phyloP scores from a whole-genome alignment of 2,329 filamentous ascomycete species.

The Paradendryphiella salina region DNA sequence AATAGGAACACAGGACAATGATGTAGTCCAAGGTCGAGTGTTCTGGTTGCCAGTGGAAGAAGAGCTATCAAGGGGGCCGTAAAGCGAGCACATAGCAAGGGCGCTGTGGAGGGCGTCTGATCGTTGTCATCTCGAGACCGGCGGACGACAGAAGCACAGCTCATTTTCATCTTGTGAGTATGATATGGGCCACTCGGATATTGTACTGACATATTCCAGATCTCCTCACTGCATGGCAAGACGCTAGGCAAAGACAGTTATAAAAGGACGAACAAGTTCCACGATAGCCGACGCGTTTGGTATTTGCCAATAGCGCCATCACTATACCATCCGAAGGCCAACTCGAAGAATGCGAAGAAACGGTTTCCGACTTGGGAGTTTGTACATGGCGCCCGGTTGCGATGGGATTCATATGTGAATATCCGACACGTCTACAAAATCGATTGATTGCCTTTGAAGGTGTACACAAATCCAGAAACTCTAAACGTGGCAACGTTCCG shows the following conservation, averaged over 20 bases:
- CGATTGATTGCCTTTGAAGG: conserved; percentile 32
- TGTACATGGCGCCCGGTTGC: conserved; percentile 26
- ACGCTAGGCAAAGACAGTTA: conserved; percentile 37
- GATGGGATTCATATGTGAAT: conserved; percentile 43
- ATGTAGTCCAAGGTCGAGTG: conserved; percentile 32
- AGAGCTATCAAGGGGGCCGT: conserved; percentile 34
- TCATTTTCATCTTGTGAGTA: conserved; percentile 45
- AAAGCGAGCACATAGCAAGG: conserved; percentile 37
- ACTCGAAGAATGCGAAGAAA: conserved; percentile 39
- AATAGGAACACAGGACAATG: conserved; percentile 16
- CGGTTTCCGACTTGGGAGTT: conserved; percentile 37
- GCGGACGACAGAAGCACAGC: conserved; percentile 27
- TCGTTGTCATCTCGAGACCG: conserved; percentile 41
- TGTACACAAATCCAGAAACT: conserved; percentile 34
- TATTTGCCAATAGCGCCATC: conserved; percentile 42
- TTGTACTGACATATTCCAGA: conserved; percentile 28
- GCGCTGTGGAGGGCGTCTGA: conserved; percentile 38
- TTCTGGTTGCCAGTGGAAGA: conserved; percentile 41
- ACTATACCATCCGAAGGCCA: conserved; percentile 38
- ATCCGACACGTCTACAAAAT: conserved; percentile 42
- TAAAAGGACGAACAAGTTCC: conserved; percentile 39
- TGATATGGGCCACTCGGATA: neutral
- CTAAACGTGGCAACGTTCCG: conserved; percentile 19
- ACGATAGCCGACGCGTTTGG: conserved; percentile 37
- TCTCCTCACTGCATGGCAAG: conserved; percentile 43